These are phyloP conservation scores for Polytrichum formosum DNA, from an alignment of 225 moss, liverwort and hornwort species.

Conservation along the genomic window DNA sequence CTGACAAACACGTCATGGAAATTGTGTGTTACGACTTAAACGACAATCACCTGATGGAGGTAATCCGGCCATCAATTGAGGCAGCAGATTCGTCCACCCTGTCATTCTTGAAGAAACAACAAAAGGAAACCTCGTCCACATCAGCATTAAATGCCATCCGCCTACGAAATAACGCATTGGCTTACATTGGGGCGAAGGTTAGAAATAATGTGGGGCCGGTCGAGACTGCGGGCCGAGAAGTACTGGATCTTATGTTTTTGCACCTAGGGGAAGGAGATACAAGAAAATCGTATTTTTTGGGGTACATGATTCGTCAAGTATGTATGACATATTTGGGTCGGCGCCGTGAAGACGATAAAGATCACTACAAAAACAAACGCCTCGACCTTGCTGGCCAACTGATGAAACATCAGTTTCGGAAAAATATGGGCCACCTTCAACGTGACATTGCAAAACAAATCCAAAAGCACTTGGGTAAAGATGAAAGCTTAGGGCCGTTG, in stretches of 20 bases:
- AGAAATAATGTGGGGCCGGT: slow-evolving; percentile 29
- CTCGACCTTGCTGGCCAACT: slow-evolving; percentile 89
- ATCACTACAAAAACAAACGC: slow-evolving; percentile 86
- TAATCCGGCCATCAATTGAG: slow-evolving; percentile 53
- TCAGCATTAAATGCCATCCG: slow-evolving; percentile 33
- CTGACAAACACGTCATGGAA: slow-evolving; percentile 66
- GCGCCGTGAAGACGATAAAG: slow-evolving; percentile 52
- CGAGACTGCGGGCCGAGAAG: slow-evolving; percentile 32
- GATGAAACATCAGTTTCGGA: slow-evolving; percentile 75
- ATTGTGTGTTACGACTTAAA: slow-evolving; percentile 52
- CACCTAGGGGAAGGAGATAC: slow-evolving; percentile 48
- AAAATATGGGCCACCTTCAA: slow-evolving; percentile 63
- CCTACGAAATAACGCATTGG: slow-evolving; percentile 35
- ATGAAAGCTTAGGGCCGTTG: slow-evolving; percentile 34
- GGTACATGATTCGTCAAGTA: slow-evolving; percentile 72
- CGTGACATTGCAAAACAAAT: slow-evolving; percentile 72
- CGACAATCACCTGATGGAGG: slow-evolving; percentile 60
- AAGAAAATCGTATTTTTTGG: slow-evolving; percentile 68
- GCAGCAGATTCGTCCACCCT: slow-evolving; percentile 61
- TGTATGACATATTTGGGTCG: slow-evolving; percentile 63
- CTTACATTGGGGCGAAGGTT: slow-evolving; percentile 62
- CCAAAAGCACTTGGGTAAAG: slow-evolving; percentile 67
- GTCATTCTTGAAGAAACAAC: slow-evolving; percentile 25
- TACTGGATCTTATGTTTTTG: slow-evolving; percentile 41
- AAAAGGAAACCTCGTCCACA: slow-evolving; percentile 21